Evolutionary conservation across 2,329 filamentous ascomycete species (phyloP).

Genomic region (Blastomyces gilchristii): DNA sequence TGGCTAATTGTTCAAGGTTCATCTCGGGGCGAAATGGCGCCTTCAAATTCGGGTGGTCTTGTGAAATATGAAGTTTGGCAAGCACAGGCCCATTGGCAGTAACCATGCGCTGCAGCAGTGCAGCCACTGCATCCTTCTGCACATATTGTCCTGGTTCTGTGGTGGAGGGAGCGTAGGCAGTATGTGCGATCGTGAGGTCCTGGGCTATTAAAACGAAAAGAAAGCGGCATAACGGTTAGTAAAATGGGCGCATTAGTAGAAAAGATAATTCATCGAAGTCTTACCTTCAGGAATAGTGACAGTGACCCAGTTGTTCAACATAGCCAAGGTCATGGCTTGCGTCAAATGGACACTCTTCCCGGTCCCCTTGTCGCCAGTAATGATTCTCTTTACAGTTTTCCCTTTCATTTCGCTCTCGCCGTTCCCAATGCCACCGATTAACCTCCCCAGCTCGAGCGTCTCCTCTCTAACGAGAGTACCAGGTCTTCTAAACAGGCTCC

Average conservation of each 20-base stretch:
- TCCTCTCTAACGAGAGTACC: constrained; percentile 68
- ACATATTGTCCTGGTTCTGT: constrained; percentile 50
- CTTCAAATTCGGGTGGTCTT: constrained; percentile 49
- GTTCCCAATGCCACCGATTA: constrained; percentile 48
- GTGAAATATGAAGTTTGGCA: constrained; percentile 40
- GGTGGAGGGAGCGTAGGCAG: constrained; percentile 64
- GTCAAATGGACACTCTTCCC: constrained; percentile 83
- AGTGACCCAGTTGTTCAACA: constrained; percentile 78
- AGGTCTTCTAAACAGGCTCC: constrained; percentile 75
- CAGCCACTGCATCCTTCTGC: constrained; percentile 67
- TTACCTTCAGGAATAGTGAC: constrained; percentile 81
- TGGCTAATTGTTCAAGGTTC: constrained; percentile 57
- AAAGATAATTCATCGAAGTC: constrained; percentile 17
- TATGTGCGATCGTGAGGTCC: constrained; percentile 69
- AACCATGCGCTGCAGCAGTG: constrained; percentile 61
- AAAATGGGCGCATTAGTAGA: not conserved
- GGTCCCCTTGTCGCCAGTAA: constrained; percentile 62
- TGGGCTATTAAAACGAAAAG: constrained; percentile 45
- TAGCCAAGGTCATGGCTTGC: constrained; percentile 71
- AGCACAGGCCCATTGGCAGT: constrained; percentile 63
- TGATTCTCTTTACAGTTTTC: constrained; percentile 45
- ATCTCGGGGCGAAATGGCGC: constrained; percentile 48
- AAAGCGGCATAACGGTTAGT: not conserved
- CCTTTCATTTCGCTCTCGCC: constrained; percentile 24
- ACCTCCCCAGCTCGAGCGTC: constrained; percentile 59